Base-by-base conservation (phyloP, 306 rosid genomes). In the Fragaria iinumae region DNA sequence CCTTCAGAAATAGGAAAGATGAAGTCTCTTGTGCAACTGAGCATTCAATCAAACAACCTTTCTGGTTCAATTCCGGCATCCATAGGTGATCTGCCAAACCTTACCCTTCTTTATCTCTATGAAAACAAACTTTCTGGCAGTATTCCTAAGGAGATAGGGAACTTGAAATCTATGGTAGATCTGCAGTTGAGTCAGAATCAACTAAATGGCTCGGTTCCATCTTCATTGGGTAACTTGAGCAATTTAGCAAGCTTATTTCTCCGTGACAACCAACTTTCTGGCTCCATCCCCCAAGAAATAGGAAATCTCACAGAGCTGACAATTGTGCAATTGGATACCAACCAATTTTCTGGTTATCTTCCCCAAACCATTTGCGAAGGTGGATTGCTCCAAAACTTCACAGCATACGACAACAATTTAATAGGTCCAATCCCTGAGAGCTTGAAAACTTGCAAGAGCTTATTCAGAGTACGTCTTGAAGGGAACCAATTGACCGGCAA, bases 381-480 rank as follows among this genome's bases (percentile, higher is more conserved):
- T 8, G 53, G 77, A 73, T 21, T 39, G 29, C 52, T 73, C 16
- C 10, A 38, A 56, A 39, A 21, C 2, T 57, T 73, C 20, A 8
- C 10, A 12, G 67, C 39, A 56, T 17, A 9, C 0, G 0, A 8
- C 39, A 73, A 73, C 11, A 0, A 21, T 1, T 56, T 73, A 1
- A 4, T 5, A 73, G 77, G 77, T 73, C 53, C 77, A 73, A 73
- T 73, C 25, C 77, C 77, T 6, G 5, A 23, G 32, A 57, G 77
- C 53, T 41, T 73, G 25, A 57, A 56, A 73, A 17, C 17, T 39
- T 73, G 77, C 39, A 73, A 39, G 67, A 73, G 68, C 68, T 56
- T 73, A 14, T 8, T 21, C 23, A 56, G 67, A 39, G 18, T 73
- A 23, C 41, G 55, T 56, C 77, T 73, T 14, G 52, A 55, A 1